phyloP scores from a whole-genome alignment of 2,329 filamentous ascomycete genomes.

The Mycosphaerelloides madeirae region DNA sequence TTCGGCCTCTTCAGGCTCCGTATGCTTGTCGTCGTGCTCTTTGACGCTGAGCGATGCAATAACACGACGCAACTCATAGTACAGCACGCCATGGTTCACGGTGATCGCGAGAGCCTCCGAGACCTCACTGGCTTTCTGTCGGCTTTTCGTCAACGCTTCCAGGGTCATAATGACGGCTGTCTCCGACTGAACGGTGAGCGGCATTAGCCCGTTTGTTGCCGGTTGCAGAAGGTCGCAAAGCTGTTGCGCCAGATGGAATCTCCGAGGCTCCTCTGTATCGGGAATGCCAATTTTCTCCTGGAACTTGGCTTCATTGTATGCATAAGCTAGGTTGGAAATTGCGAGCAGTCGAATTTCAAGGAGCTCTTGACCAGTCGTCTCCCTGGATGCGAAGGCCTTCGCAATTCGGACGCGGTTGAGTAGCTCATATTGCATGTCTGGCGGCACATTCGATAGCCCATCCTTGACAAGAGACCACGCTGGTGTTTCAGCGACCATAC shows the following conservation, averaged over 20 bases:
- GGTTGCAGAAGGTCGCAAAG: slow-evolving; percentile 88
- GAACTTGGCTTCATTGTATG: slow-evolving; percentile 78
- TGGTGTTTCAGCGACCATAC: slow-evolving; percentile 40
- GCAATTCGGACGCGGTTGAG: slow-evolving; percentile 78
- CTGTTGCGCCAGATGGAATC: slow-evolving; percentile 86
- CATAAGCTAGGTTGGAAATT: slow-evolving; percentile 85
- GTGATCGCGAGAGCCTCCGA: slow-evolving; percentile 88
- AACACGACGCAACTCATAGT: slow-evolving; percentile 87
- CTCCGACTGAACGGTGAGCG: slow-evolving; percentile 72
- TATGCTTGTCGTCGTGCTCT: slow-evolving; percentile 52
- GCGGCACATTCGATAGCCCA: slow-evolving; percentile 58
- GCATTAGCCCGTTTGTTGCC: slow-evolving; percentile 61
- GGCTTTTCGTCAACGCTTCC: slow-evolving; percentile 78
- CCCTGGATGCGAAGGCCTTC: slow-evolving; percentile 67
- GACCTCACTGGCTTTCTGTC: slow-evolving; percentile 72
- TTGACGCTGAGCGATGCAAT: slow-evolving; percentile 71
- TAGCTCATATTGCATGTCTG: slow-evolving; percentile 73
- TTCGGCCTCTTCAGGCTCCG: slow-evolving; percentile 64
- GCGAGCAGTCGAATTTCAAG: slow-evolving; percentile 74
- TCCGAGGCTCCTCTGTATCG: slow-evolving; percentile 82
- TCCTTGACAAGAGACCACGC: slow-evolving; percentile 41
- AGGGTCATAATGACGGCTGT: slow-evolving; percentile 75
- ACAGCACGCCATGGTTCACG: slow-evolving; percentile 90
- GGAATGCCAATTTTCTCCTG: slow-evolving; percentile 79
- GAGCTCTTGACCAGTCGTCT: slow-evolving; percentile 65